Evolutionary conservation across 2,329 filamentous ascomycete genomes (phyloP), one percentile per base, ranked within the genome.

Genomic region (Sporothrix curviconia): DNA sequence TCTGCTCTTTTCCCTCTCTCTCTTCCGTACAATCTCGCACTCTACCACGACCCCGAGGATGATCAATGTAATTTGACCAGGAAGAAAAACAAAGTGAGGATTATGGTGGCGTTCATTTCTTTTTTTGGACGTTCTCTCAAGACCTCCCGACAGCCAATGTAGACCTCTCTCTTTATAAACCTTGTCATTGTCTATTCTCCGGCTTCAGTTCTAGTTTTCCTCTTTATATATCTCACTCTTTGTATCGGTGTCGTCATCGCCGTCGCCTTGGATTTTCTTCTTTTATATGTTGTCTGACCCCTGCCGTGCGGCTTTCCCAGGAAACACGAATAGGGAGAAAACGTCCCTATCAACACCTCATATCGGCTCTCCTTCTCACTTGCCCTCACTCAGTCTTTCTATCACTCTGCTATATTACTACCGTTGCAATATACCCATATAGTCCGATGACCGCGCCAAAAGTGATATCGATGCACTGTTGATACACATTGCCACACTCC

Each of bases 381-480:
- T 47, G 11, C 22, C 28, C n/a, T 14, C 28, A 47, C 44, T n/a
- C n/a, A n/a, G n/a, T 28, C 44, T 47, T 28, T 12, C 9, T 32
- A 15, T 22, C 12, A 22, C 25, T 36, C 17, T 24, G 19, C 22
- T 46, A 52, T 53, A 30, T 17, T 53, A 39, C 49, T 40, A 52
- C 24, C 25, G 40, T n/a, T 37, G 30, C 39, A 47, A 58, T 58
- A 58, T 58, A 51, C 24, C 39, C 52, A 28, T 50, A 50, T 56
- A 56, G 44, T 42, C 44, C 44, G 44, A 43, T 5, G 56, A 44
- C 32, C 52, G n/a, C n/a, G n/a, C 49, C 39, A 39, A 42, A 22
- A 14, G 32, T 37, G 12, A 51, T 39, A 37, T 37, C 22, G 19
- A 40, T 28, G 28, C 17, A 30, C 43, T 8, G n/a, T 37, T 36